Base-by-base conservation (phyloP, 1,284 basidiomycete species). In the Ustilago crameri region DNA sequence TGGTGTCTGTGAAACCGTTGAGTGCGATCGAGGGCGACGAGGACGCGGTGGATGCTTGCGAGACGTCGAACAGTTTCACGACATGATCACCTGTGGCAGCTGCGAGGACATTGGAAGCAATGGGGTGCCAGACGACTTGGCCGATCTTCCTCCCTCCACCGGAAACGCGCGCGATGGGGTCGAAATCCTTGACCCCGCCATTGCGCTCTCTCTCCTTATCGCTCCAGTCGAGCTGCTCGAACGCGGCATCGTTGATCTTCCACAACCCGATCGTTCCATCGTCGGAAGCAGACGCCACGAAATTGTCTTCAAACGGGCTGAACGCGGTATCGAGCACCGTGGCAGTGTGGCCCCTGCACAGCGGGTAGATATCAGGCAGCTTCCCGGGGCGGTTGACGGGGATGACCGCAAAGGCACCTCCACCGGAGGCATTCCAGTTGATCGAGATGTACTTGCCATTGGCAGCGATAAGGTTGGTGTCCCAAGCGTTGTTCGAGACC, bases 271-370 rank as follows among this genome's bases (percentile, higher is more conserved):
- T 87, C 78, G 94, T 93, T 32, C 95, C 94, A 83, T 98, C 96
- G 84, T 98, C 95, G 55, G 91, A 93, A 15, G 88, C 92, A 1
- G 92, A 95, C 3, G 91, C 94, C 69, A 97, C 91, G 79, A 96
- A 87, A 17, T 88, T 87, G 85, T 98, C 95, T 82, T 95, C 90
- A 83, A 96, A 94, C 1, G 95, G 95, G 0, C 91, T 93, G 92
- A 94, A 98, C 76, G 93, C 92, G 0, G 95, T 98, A 85, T 98
- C 95, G 50, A 98, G 90, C n/a, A 93, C 92, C 34, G 91, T 85
- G 0, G 90, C 91, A 8, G 90, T 90, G 80, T 88, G 88, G 30
- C 90, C 91, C 59, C 95, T 90, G 23, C 93, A 93, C 47, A 98
- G 88, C 0, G 95, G 95, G 53, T 97, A 89, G 76, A 91, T 88